Percentiles rank a stretch among this genome's conserved stretches.
phyloP scores from a whole-genome alignment of 768 basidiomycete species.

The Trametes cingulata region DNA sequence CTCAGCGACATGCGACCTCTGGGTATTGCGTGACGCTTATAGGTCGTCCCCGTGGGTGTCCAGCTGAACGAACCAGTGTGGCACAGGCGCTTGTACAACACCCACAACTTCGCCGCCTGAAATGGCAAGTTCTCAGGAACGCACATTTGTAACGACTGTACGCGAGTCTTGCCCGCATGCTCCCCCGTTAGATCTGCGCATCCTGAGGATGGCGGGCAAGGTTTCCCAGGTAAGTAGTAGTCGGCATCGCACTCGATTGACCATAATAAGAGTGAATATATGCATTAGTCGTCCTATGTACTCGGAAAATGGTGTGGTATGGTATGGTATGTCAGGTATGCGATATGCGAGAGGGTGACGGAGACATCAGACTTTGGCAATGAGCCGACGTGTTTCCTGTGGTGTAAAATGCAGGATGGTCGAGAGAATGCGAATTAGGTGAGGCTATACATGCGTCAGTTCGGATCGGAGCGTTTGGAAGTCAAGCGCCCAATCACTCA shows the following conservation, averaged over 20 bases:
- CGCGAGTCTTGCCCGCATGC: too few species aligned
- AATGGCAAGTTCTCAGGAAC: background rate
- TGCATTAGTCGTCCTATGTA: background rate
- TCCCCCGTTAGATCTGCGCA: too few species aligned
- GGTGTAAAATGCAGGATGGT: conserved; percentile 95
- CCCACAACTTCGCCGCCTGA: background rate
- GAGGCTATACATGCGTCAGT: conserved; percentile 53
- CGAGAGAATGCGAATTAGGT: conserved; percentile 87
- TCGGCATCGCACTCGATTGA: too few species aligned
- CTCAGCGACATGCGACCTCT: conserved; percentile 60
- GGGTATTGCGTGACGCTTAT: too few species aligned
- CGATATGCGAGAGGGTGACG: background rate
- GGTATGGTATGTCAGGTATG: background rate
- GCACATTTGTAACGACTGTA: too few species aligned
- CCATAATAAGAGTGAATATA: too few species aligned
- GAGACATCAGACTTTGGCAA: conserved; percentile 70
- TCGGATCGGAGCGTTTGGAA: conserved; percentile 8
- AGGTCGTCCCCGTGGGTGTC: background rate
- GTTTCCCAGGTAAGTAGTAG: too few species aligned
- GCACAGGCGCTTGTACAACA: background rate
- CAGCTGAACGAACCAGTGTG: background rate
- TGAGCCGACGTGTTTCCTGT: conserved; percentile 85
- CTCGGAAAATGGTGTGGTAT: background rate
- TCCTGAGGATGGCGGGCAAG: too few species aligned
- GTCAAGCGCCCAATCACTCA: conserved; percentile 41